Percentiles rank a stretch among this genome's conserved stretches.
phyloP scores from a whole-genome alignment of 2,329 filamentous ascomycete genomes.

The Trichoderma atroviride region DNA sequence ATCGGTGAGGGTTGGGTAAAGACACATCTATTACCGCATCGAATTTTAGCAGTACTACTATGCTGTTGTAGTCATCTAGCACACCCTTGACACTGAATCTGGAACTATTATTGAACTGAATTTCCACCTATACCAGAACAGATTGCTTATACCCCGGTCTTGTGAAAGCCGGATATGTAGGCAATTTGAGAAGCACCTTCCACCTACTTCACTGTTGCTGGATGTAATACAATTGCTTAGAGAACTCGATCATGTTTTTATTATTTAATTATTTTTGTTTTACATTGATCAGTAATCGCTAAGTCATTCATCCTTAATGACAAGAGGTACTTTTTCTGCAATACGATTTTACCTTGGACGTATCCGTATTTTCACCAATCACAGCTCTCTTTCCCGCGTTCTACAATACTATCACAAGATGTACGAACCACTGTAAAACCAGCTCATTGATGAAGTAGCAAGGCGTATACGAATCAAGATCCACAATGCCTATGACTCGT shows the following conservation, averaged over 20 bases:
- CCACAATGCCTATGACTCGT: not conserved
- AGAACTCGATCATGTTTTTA: not conserved
- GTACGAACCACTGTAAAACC: not conserved
- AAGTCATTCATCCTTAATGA: not conserved
- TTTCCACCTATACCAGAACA: not conserved
- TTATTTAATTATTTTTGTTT: too few species aligned
- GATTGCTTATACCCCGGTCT: not conserved
- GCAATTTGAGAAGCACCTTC: not conserved
- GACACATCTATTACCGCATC: not conserved
- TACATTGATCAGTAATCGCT: not conserved
- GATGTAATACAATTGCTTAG: not conserved
- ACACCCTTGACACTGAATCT: not conserved
- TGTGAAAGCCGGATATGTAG: not conserved
- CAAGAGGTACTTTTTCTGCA: not conserved
- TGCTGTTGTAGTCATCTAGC: not conserved
- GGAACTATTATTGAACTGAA: not conserved
- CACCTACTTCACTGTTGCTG: not conserved
- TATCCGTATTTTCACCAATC: not conserved
- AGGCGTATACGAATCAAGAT: not conserved
- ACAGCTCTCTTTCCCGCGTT: not conserved
- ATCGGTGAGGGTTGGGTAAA: not conserved
- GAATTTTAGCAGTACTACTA: not conserved
- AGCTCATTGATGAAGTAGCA: not conserved
- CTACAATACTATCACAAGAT: not conserved
- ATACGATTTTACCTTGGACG: not conserved